phyloP scores from a whole-genome alignment of 1,139 yeast species.

The Sugiyamaella neomexicana region DNA sequence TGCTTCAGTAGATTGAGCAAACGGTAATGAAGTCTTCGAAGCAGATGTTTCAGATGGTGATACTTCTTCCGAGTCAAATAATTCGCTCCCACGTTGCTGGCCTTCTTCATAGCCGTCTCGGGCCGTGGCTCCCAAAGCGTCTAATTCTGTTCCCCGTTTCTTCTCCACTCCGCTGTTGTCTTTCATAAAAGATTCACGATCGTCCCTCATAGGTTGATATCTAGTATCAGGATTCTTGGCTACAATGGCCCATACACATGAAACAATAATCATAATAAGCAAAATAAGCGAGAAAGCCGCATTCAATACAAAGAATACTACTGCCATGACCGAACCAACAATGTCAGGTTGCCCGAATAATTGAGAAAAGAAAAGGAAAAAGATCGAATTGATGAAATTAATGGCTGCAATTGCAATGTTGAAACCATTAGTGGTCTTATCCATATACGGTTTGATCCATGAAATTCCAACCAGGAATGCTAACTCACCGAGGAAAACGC shows the following conservation, averaged over 20 bases:
- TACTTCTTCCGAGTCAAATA: slow-evolving; percentile 5
- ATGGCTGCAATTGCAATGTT: slow-evolving; percentile 82
- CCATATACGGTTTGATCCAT: slow-evolving; percentile 85
- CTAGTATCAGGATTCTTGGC: slow-evolving; percentile 94
- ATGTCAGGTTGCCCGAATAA: slow-evolving; percentile 81
- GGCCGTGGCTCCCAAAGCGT: slow-evolving; percentile 87
- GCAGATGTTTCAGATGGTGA: slow-evolving; percentile 8
- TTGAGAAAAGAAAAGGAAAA: slow-evolving; percentile 85
- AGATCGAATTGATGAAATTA: slow-evolving; percentile 76
- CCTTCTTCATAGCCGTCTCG: slow-evolving; percentile 47
- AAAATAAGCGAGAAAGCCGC: slow-evolving; percentile 85
- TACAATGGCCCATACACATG: slow-evolving; percentile 79
- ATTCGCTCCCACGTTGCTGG: slow-evolving; percentile 5
- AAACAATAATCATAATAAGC: slow-evolving; percentile 79
- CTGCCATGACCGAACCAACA: slow-evolving; percentile 88
- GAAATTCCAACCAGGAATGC: slow-evolving; percentile 63
- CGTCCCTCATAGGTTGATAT: slow-evolving; percentile 96
- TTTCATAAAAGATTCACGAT: slow-evolving; percentile 83
- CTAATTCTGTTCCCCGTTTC: slow-evolving; percentile 60
- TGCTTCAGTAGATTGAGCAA: slow-evolving; percentile 19
- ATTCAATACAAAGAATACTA: slow-evolving; percentile 85
- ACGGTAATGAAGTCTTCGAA: slow-evolving; percentile 13
- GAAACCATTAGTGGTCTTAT: slow-evolving; percentile 87
- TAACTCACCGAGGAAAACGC: slow-evolving; percentile 74
- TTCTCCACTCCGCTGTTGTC: slow-evolving; percentile 46